Percentiles rank a stretch among this genome's conserved stretches.
phyloP scores from a whole-genome alignment of 345 rosid species.

The Eucalyptus caleyi region DNA sequence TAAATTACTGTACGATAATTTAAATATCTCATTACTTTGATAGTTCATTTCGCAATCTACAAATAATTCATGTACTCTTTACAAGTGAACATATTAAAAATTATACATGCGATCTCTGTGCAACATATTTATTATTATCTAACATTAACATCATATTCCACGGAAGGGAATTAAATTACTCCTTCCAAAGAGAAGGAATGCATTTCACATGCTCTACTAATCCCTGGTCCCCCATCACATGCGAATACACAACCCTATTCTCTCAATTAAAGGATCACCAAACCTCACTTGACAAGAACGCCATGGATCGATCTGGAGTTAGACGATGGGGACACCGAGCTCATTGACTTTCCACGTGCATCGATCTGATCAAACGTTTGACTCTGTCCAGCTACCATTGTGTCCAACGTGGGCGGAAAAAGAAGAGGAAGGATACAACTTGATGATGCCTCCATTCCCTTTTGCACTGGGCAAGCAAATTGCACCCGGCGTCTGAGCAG shows the following conservation, averaged over 20 bases:
- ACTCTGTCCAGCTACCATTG: not conserved
- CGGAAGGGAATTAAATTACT: not conserved
- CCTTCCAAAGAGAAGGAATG: not conserved
- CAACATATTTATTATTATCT: not conserved
- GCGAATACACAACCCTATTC: not conserved
- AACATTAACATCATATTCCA: not conserved
- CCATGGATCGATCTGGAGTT: not conserved
- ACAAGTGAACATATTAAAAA: not conserved
- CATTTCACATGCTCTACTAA: not conserved
- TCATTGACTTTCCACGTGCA: not conserved
- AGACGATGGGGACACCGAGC: not conserved
- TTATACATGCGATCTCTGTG: not conserved
- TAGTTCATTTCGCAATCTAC: accelerated
- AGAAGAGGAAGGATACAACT: not conserved
- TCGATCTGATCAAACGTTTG: not conserved
- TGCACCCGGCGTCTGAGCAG: not conserved
- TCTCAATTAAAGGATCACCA: not conserved
- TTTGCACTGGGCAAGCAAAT: not conserved
- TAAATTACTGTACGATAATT: not conserved
- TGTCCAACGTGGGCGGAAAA: not conserved
- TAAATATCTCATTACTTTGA: not conserved
- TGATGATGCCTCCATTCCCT: not conserved
- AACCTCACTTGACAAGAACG: not conserved
- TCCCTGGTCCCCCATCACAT: not conserved
- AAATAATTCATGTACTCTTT: not conserved